phyloP scores from a whole-genome alignment of 192 early-diverging fungal genomes.

The Cetraspora pellucida region DNA sequence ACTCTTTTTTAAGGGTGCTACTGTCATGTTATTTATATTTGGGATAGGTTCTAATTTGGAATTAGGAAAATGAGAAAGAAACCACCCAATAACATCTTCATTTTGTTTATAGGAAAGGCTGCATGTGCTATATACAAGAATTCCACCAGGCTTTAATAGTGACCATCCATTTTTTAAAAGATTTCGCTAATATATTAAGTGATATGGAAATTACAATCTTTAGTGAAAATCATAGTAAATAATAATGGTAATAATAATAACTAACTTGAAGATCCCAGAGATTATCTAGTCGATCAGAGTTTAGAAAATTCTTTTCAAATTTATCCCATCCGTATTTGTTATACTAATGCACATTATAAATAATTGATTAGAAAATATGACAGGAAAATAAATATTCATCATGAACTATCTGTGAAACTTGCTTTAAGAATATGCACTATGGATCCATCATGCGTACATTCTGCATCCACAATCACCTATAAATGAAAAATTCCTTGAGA shows the following conservation, averaged over 20 bases:
- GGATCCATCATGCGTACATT: slow-evolving; percentile 92
- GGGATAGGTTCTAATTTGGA: slow-evolving; percentile 63
- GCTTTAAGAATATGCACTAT: slow-evolving; percentile 72
- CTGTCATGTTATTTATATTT: slow-evolving; percentile 38
- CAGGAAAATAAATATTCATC: neutral
- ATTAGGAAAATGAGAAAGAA: slow-evolving; percentile 55
- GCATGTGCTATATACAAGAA: slow-evolving; percentile 90
- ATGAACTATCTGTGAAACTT: neutral
- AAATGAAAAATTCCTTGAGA: neutral
- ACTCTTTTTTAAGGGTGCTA: slow-evolving; percentile 26
- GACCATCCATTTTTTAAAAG: slow-evolving; percentile 79
- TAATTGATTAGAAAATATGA: neutral
- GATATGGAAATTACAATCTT: neutral
- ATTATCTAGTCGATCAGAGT: slow-evolving; percentile 57
- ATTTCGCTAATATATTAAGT: slow-evolving; percentile 45
- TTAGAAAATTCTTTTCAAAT: slow-evolving; percentile 76
- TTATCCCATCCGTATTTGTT: slow-evolving; percentile 77
- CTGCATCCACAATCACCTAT: slow-evolving; percentile 63
- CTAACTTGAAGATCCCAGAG: slow-evolving; percentile 68
- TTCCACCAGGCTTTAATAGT: slow-evolving; percentile 71
- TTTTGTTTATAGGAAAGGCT: slow-evolving; percentile 79
- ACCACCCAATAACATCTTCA: slow-evolving; percentile 82
- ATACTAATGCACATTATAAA: slow-evolving; percentile 53
- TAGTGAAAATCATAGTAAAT: neutral
- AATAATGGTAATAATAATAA: too few species aligned